These are phyloP conservation scores for Pichia sp. DNA, from an alignment of 1,139 yeast genomes.

Conservation along the genomic window DNA sequence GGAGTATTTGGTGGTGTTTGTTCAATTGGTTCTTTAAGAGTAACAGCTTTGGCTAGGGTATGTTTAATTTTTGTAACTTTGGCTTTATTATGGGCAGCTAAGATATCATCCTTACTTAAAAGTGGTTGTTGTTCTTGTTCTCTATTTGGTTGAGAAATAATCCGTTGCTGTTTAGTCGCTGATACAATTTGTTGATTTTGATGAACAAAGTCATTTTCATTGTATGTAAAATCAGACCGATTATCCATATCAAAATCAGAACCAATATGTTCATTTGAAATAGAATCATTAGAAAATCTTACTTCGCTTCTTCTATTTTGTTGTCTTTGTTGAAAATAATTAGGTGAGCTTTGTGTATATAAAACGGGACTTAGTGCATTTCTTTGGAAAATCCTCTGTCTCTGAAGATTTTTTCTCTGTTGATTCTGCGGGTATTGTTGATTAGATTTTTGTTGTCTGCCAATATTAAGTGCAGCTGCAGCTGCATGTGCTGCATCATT, in stretches of 20 bases:
- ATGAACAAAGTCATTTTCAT: background rate
- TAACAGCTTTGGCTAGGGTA: background rate
- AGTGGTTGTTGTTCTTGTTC: background rate
- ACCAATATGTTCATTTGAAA: background rate
- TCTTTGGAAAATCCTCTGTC: background rate
- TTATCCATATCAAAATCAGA: background rate
- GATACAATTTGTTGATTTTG: background rate
- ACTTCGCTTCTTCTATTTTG: background rate
- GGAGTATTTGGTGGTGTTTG: background rate
- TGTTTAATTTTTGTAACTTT: background rate
- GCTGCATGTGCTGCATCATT: constrained; percentile 14
- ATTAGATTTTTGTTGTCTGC: no score
- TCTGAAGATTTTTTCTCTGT: background rate
- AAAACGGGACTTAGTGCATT: background rate
- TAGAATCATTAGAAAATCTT: background rate
- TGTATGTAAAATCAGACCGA: background rate
- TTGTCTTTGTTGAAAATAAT: background rate
- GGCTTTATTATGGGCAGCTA: background rate
- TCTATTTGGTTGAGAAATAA: no score
- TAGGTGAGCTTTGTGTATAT: no score
- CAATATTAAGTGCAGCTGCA: constrained; percentile 3
- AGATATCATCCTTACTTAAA: background rate
- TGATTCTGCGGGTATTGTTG: background rate
- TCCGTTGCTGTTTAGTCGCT: no score
- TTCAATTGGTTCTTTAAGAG: background rate